Percentiles rank a stretch among this genome's conserved stretches.
Evolutionary conservation across 176 grass and related monocot genomes (phyloP).

Genomic region (Hordeum vulgare): DNA sequence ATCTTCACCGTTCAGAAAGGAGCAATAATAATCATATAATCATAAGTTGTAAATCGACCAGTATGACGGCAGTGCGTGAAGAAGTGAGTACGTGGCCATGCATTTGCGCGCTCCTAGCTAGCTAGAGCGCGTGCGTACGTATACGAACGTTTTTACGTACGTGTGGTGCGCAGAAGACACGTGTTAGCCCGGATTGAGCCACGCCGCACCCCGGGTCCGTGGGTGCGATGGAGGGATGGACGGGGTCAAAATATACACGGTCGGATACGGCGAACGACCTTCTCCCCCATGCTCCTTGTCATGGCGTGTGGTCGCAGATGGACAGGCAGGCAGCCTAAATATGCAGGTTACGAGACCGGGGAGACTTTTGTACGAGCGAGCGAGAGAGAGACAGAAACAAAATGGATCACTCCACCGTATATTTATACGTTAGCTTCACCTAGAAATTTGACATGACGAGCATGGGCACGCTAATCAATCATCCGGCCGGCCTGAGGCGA

Average conservation of each 20-base stretch:
- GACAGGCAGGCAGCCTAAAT: background rate
- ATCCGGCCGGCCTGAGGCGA: background rate
- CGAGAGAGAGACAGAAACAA: background rate
- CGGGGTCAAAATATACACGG: background rate
- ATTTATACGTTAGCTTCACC: background rate
- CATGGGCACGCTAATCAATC: background rate
- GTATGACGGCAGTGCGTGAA: too few species aligned
- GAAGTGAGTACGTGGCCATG: background rate
- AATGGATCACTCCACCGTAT: background rate
- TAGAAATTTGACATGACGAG: background rate
- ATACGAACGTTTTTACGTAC: background rate
- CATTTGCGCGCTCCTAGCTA: background rate
- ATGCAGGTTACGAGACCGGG: background rate
- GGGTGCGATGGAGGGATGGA: background rate
- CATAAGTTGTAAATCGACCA: background rate
- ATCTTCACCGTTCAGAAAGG: background rate
- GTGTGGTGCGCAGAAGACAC: background rate
- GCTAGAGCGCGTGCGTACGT: background rate
- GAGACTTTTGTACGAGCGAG: background rate
- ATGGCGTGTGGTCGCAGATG: background rate
- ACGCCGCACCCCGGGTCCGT: background rate
- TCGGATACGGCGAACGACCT: background rate
- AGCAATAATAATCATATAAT: background rate
- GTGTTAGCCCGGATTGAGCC: background rate
- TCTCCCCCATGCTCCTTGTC: background rate